A percentile compares a stretch with the other conserved stretches of the same genome.
Conservation (phyloP, 2,329 filamentous ascomycete species). For the Atkinsonella hypoxylon region DNA sequence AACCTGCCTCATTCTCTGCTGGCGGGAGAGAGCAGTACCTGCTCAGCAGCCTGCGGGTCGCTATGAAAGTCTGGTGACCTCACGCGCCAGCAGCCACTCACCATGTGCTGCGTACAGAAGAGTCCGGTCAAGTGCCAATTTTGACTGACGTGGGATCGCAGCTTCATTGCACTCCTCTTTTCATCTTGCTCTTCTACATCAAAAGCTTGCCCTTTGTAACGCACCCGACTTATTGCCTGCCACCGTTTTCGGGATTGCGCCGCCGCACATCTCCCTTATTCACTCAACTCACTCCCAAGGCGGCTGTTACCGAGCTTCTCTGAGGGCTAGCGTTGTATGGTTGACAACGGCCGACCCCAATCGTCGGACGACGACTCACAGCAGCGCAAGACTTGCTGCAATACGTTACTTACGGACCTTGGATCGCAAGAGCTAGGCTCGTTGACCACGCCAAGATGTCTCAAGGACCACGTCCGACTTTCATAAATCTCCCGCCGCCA, state of each 20-base stretch:
- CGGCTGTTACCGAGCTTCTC: too few species aligned
- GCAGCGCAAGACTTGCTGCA: not conserved
- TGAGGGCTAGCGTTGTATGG: not conserved
- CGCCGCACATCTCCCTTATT: not conserved
- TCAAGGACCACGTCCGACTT: conserved; percentile 42
- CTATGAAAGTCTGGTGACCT: not conserved
- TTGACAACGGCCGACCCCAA: not conserved
- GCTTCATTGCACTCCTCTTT: not conserved
- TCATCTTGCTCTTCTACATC: not conserved
- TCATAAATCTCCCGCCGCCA: conserved; percentile 76
- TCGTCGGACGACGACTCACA: not conserved
- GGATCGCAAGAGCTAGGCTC: not conserved
- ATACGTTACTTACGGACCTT: not conserved
- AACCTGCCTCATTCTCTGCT: not conserved
- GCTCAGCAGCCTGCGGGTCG: too few species aligned
- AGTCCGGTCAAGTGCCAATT: not conserved
- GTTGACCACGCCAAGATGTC: conserved; percentile 18
- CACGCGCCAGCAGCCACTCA: not conserved
- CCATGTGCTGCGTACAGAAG: too few species aligned
- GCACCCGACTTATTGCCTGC: not conserved
- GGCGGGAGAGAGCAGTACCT: not conserved
- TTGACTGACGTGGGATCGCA: not conserved
- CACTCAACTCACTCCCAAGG: too few species aligned
- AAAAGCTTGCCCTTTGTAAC: not conserved
- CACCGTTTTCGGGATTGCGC: not conserved